Evolutionary conservation across 805 yeast genomes (phyloP), one percentile per base, ranked within the genome.

Genomic region (Ascoidea rubescens): DNA sequence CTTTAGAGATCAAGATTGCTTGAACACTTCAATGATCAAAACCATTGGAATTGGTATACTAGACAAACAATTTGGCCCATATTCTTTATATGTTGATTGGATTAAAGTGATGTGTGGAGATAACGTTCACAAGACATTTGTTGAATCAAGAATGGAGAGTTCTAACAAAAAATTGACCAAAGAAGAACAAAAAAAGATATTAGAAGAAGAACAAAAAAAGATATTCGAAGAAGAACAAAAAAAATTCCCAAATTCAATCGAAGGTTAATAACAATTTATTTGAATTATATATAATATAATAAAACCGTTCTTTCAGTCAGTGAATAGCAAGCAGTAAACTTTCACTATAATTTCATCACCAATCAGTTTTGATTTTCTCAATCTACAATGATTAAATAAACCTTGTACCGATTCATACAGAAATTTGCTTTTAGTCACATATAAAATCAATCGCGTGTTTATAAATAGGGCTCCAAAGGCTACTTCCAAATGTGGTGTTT

Each of bases 51-150:
- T 87, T 42, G 93, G 95, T 6, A 74, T 87, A 47, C 72, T 84
- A 49, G 96, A 87, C 63, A 77, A 82, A 52, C 83, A 80, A 63
- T 82, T 79, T 58, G 96, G 96, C 0, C 88, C 90, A 2, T 87
- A 72, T 64, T 72, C 76, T 46, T 70, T 87, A 55, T 76, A 83
- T 54, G 67, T 87, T 46, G 93, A 84, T 58, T 81, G 84, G 76
- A 73, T 87, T 53, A 84, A 82, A 62, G 88, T 79, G 32, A 73
- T 80, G 68, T 74, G 78, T 6, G 84, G 83, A 14, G 71, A 69
- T 1, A 78, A 74, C 52, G 74, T 75, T 42, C 68, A 67, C 47
- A 65, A 70, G 50, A 71, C 66, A 50, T 60, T 77, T 12, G 62
- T 65, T 44, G 64, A 64, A 48, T 65, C 75, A 2, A 52, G 58